Evolutionary conservation across 1,284 basidiomycete genomes (phyloP), one percentile per base, ranked within the genome.

Genomic region (Coniophora puteana): DNA sequence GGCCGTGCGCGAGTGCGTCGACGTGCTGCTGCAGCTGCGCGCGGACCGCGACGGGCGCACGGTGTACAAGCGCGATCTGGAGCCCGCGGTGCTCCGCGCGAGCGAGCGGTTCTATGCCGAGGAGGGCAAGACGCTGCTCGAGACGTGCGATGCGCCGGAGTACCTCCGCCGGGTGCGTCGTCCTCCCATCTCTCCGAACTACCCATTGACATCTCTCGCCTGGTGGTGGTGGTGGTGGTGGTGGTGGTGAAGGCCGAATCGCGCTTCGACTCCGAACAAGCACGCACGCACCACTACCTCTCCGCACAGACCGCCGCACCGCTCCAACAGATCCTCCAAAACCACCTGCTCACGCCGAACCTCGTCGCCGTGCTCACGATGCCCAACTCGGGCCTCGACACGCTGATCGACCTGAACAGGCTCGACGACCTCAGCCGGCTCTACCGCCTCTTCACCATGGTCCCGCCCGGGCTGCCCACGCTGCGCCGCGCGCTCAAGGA

Each of bases 271-370:
- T 85, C 92, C 28, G 96, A 99, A 62, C 81, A 89, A 24, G 83
- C 83, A 23, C 80, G 96, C 24, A 85, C 88, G n/a, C 78, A 89
- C 38, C 88, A 95, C 55, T 99, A 97, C 59, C 76, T 99, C 21
- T 84, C 86, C 16, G 76, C 82, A 2, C 72, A 81, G 43, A 96
- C 93, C 1, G 76, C 78, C 4, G 58, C 68, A 0, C 78, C 84
- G 3, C 71, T 99, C 5, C 79, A 81, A 36, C 69, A 76, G 29
- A 85, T 96, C 37, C 74, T 98, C 12, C 82, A 95, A 58, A 70
- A 81, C 32, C 68, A 83, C 42, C 78, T 99, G 26, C 71, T 99
- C 33, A 78, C 83, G 0, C 74, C 84, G 8, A 91, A 98, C 61
- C 68, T 98, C 7, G 58, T 71, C 14, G 71, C 76, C 5, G 76